These are phyloP conservation scores for Dentipellis sp. DNA, from an alignment of 768 basidiomycete genomes.

Conservation along the genomic window DNA sequence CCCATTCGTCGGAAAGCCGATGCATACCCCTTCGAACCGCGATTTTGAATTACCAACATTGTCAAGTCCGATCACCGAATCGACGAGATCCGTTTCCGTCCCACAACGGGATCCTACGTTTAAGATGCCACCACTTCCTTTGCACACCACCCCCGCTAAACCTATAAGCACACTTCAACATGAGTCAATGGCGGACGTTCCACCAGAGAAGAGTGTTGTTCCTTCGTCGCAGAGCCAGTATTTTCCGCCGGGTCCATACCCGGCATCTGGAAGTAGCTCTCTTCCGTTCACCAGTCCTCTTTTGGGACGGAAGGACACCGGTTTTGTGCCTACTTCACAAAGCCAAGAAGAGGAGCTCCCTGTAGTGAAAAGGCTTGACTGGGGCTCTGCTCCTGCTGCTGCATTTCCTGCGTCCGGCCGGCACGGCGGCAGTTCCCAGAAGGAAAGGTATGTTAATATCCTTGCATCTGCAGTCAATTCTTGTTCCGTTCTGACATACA, in stretches of 20 bases:
- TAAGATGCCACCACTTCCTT: slow-evolving; percentile 6
- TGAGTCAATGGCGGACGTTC: neutral
- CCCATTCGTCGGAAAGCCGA: neutral
- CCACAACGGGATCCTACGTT: neutral
- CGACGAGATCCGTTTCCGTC: neutral
- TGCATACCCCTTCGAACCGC: neutral
- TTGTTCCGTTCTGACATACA: too few relatives aligned
- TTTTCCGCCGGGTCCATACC: neutral
- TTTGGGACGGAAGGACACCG: neutral
- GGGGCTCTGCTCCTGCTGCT: neutral
- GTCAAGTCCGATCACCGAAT: neutral
- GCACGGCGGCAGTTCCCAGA: neutral
- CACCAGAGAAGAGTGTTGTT: neutral
- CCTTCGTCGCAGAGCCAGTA: slow-evolving; percentile 7
- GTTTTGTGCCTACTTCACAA: neutral
- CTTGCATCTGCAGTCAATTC: too few relatives aligned
- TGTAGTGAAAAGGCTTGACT: neutral
- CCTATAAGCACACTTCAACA: neutral
- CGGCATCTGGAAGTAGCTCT: neutral
- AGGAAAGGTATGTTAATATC: too few relatives aligned
- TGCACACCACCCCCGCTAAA: neutral
- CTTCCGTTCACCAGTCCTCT: neutral
- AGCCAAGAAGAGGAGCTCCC: neutral
- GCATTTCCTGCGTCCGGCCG: neutral
- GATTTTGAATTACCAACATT: neutral